Percentiles rank a stretch among this genome's conserved stretches.
Evolutionary conservation across 768 basidiomycete genomes (phyloP).

Genomic region (Naganishia vishniacii): DNA sequence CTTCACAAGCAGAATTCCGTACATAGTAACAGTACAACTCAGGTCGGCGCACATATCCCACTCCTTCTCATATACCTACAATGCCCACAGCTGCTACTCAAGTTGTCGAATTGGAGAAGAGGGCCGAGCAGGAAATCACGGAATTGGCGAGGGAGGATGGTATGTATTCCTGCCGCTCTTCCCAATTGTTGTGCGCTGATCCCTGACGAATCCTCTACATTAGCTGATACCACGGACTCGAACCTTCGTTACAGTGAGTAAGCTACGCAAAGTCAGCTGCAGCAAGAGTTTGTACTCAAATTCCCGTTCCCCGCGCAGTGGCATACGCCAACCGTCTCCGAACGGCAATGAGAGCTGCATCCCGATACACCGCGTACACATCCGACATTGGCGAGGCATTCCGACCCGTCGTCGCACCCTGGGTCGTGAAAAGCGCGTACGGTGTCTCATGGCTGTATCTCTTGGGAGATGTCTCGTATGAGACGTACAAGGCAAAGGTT

Average conservation of each 20-base stretch:
- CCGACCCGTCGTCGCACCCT: slow-evolving; percentile 46
- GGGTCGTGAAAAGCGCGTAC: slow-evolving; percentile 44
- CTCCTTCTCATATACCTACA: neutral
- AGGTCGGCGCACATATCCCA: neutral
- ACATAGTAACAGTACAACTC: no score
- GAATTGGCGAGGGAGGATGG: slow-evolving; percentile 41
- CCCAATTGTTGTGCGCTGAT: neutral
- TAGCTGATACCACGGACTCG: slow-evolving; percentile 47
- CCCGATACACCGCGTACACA: slow-evolving; percentile 48
- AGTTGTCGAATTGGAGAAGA: slow-evolving; percentile 31
- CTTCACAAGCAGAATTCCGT: no score
- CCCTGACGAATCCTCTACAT: neutral
- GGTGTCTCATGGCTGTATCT: slow-evolving; percentile 49
- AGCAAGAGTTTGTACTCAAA: neutral
- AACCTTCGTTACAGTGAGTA: slow-evolving; percentile 46
- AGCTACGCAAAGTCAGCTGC: neutral
- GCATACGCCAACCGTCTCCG: slow-evolving; percentile 47
- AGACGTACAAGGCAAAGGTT: slow-evolving; percentile 48
- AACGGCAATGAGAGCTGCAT: slow-evolving; percentile 44
- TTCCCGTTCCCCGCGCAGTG: slow-evolving; percentile 30
- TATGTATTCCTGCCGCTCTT: neutral
- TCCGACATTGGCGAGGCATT: slow-evolving; percentile 49
- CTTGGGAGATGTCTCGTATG: slow-evolving; percentile 48
- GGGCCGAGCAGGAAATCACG: slow-evolving; percentile 34
- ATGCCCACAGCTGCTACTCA: slow-evolving; percentile 11